Evolutionary conservation across 2,329 filamentous ascomycete species (phyloP), one percentile per base, ranked within the genome.

Genomic region (Alternaria brassicicola): DNA sequence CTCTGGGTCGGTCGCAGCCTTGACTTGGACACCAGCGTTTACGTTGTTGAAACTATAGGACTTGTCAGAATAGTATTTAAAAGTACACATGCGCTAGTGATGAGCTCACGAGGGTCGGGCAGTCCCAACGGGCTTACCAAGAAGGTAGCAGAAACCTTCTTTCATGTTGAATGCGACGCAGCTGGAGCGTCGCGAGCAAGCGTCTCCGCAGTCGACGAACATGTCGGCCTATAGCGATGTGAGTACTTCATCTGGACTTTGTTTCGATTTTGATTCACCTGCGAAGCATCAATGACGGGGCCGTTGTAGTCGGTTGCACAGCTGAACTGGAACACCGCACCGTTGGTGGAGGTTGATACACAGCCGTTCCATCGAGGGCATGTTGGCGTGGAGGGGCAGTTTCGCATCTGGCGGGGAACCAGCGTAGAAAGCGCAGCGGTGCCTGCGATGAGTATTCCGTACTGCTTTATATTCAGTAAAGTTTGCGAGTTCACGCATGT

Each of bases 291-390:
- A 15, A 65, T 54, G 43, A 63, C 21, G 6, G 36, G 31, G 15
- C 60, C 57, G n/a, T 57, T 52, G 49, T 36, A 61, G 45, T 65
- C 55, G 12, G 41, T 63, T 7, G 21, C 6, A 25, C 62, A 65
- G 35, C 48, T 61, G 39, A 65, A 7, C 17, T 54, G 52, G 31
- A 61, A 63, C 13, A 41, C 30, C 12, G 59, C 59, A 19, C 60
- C 59, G 26, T 58, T 61, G 19, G 56, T 36, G 15, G 62, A 36
- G 2, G 47, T 61, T 6, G 54, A 35, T 15, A 54, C 35, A 46
- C 62, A 65, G 30, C 54, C 52, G 19, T 63, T 48, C 52, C 55
- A 57, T 10, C 36, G 35, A 21, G 62, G 62, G 33, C 62, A 65
- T 17, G 21, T 35, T n/a, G 57, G 57, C 12, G 28, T 41, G 8